A percentile compares a stretch with the other conserved stretches of the same genome.
phyloP scores from a whole-genome alignment of 352 stramenopile species.

The Phytophthora foliorum region DNA sequence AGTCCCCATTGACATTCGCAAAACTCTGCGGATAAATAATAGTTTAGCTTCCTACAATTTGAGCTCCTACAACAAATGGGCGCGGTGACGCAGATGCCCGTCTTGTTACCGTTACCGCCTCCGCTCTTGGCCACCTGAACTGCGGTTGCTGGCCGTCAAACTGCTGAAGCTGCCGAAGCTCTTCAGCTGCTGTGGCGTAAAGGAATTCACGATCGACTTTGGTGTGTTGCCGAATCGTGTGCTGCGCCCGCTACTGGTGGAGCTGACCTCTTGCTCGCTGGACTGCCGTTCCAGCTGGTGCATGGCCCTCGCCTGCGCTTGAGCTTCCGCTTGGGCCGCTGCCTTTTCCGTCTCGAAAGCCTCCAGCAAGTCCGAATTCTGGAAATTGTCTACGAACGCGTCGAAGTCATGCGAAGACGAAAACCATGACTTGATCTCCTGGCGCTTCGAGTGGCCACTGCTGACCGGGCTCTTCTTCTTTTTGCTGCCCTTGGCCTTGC shows the following conservation, averaged over 20 bases:
- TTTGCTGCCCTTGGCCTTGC: conserved; percentile 57
- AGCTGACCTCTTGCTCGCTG: conserved; percentile 49
- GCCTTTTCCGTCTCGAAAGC: conserved; percentile 57
- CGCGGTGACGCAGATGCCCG: background rate
- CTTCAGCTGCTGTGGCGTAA: conserved; percentile 54
- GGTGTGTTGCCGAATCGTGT: conserved; percentile 43
- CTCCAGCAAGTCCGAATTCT: conserved; percentile 57
- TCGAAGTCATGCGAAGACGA: conserved; percentile 87
- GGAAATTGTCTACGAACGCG: conserved; percentile 81
- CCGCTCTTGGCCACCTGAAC: conserved; percentile 38
- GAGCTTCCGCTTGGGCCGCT: conserved; percentile 35
- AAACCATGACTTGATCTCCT: conserved; percentile 90
- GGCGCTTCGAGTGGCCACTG: conserved; percentile 71
- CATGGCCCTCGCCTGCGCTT: conserved; percentile 39
- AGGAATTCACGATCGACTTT: conserved; percentile 50
- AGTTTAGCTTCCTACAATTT: conserved; percentile 41
- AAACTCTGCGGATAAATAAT: conserved; percentile 66
- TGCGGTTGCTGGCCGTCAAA: conserved; percentile 46
- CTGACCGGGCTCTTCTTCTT: conserved; percentile 61
- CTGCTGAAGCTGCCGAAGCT: conserved; percentile 80
- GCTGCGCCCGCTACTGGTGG: conserved; percentile 50
- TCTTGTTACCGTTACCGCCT: conserved; percentile 31
- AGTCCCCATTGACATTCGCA: conserved; percentile 43
- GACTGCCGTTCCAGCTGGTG: conserved; percentile 45
- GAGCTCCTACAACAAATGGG: conserved; percentile 22